phyloP scores from a whole-genome alignment of 768 basidiomycete genomes.

The Rhodotorula toruloides region DNA sequence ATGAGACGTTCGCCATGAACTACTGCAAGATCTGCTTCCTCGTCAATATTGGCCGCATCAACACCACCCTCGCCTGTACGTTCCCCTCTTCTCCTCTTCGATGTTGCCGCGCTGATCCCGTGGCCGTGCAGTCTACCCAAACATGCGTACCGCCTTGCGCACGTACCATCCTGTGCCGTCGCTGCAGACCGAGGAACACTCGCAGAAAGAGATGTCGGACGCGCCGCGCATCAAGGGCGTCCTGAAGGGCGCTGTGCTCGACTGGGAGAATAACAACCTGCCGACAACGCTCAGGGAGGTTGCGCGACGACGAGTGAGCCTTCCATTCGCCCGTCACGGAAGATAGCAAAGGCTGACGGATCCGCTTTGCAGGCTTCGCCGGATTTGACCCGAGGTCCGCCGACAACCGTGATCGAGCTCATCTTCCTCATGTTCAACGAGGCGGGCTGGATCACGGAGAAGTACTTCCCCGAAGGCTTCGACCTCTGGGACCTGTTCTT shows the following conservation, averaged over 20 bases:
- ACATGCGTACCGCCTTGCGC: constrained; percentile 70
- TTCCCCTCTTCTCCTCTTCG: background rate
- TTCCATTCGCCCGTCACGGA: background rate
- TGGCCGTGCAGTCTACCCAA: constrained; percentile 65
- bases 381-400: constrained; percentile 57
- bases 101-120: constrained; percentile 4
- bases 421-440: constrained; percentile 68
- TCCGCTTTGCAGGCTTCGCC: constrained; percentile 13
- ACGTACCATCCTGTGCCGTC: constrained; percentile 74
- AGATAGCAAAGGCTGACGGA: no score
- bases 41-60: constrained; percentile 73
- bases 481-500: constrained; percentile 75
- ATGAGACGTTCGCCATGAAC: constrained; percentile 58
- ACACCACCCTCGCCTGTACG: constrained; percentile 78
- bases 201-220: constrained; percentile 65
- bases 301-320: constrained; percentile 55
- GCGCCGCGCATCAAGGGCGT: constrained; percentile 72
- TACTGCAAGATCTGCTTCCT: constrained; percentile 70
- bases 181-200: constrained; percentile 56
- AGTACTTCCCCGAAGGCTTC: constrained; percentile 64
- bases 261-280: constrained; percentile 54
- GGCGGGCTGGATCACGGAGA: constrained; percentile 53
- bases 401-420: constrained; percentile 68
- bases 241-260: constrained; percentile 59
- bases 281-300: constrained; percentile 60